A percentile compares a stretch with the other conserved stretches of the same genome.
Conservation (phyloP, 805 yeast species). For the Maudiozyma saulgeensis region DNA sequence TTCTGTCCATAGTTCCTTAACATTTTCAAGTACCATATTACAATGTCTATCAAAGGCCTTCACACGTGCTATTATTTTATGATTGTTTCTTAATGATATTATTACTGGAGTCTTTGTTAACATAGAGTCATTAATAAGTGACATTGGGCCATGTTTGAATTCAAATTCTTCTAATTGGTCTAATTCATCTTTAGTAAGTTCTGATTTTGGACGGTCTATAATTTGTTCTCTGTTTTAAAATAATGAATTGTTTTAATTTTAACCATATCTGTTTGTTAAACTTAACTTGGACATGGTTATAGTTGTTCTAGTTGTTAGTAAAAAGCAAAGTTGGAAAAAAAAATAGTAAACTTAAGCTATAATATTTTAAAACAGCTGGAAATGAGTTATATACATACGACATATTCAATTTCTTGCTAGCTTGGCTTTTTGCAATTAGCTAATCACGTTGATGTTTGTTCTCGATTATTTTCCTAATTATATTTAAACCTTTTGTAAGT, state of each 20-base stretch:
- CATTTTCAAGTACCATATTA: conserved; percentile 85
- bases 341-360: too few species aligned
- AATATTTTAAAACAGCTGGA: too few species aligned
- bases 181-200: conserved; percentile 70
- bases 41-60: conserved; percentile 95
- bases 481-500: too few species aligned
- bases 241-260: conserved; percentile 2
- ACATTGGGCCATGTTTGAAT: conserved; percentile 82
- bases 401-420: too few species aligned
- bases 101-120: conserved; percentile 66
- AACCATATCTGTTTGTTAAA: too few species aligned
- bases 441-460: too few species aligned
- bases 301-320: too few species aligned
- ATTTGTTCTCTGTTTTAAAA: conserved; percentile 46
- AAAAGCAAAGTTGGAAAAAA: too few species aligned
- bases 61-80: conserved; percentile 80
- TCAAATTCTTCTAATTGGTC: conserved; percentile 82
- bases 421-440: too few species aligned
- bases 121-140: conserved; percentile 76
- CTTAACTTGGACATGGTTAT: too few species aligned
- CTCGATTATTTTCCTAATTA: too few species aligned
- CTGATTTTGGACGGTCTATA: conserved; percentile 65
- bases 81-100: conserved; percentile 86
- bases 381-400: too few species aligned
- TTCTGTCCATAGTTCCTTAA: conserved; percentile 73